Evolutionary conservation across 192 early-diverging fungal genomes (phyloP), one percentile per base, ranked within the genome.

Genomic region (Jimgerdemannia flammicorona): DNA sequence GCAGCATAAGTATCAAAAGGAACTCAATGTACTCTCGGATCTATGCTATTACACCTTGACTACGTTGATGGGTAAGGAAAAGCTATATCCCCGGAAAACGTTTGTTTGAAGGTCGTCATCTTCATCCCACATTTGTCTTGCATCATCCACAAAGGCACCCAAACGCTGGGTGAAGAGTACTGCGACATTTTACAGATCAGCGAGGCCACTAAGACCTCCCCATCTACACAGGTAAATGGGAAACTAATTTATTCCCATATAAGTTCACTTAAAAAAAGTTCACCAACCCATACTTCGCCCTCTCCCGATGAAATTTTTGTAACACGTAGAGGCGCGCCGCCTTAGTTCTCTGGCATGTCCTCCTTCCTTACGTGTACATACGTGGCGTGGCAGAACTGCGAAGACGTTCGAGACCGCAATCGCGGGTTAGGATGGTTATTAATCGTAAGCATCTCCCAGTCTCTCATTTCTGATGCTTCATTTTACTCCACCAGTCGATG

Each of bases 81-180:
- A 18, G 17, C 20, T 6, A 72, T 42, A 43, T 29, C n/a, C 54
- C 3, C 70, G 6, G 49, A 59, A 14, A 14, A 59, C 6, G 14
- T 59, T 10, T 6, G 14, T 59, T 14, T 59, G 49, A 6, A 10
- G 2, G 49, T 10, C 14, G 49, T 59, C 6, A 59, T 59, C 49
- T 59, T 14, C 49, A 14, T 14, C 29, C 1, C 29, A 29, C 29
- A 29, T 29, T 29, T 29, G 29, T 70, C 49, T 40, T 70, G 10
- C n/a, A 18, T 64, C 17, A 43, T 72, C 20, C 44, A 40, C 39
- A 43, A 74, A 76, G 74, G 96, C 3, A 89, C 88, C 18, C 95
- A 94, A 74, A 98, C 97, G 0, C 79, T 99, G 44, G 97, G 97
- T 64, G 96, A 99, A 79, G 97, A 99, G 77, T 98, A 97, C 80